Evolutionary conservation across 2,329 filamentous ascomycete species (phyloP), one percentile per base, ranked within the genome.

Genomic region (Diaporthe sp.): DNA sequence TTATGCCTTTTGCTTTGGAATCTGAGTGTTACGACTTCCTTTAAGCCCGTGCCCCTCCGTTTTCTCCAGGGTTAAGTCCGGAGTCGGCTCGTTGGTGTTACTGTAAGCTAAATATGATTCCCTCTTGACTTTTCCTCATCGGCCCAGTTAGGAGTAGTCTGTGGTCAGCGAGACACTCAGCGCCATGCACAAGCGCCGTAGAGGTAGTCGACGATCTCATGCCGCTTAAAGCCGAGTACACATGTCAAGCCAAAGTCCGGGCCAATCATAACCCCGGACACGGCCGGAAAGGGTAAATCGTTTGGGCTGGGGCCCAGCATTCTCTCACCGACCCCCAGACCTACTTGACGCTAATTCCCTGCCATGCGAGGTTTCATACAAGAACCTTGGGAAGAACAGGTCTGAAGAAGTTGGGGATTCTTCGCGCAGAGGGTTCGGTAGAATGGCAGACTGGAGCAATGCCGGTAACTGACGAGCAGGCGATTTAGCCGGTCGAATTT

Each of bases 181-280:
- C 63, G 63, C 13, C n/a, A 17, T 68, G 32, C 44, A 68, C 32
- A 39, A 68, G n/a, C 39, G 63, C 47, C 9, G 32, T 10, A 13
- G 63, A 68, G 13, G 32, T 22, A 35, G 44, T 30, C n/a, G 13
- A 39, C 39, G 12, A 17, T 9, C 6, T 8, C 32, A 3, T 53
- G 32, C 17, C 7, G 47, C 44, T 51, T 51, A 51, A 66, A 50
- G 44, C 63, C 63, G 44, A 37, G 47, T 7, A 47, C 44, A 50
- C 4, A 12, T 9, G 19, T n/a, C 22, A n/a, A n/a, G 44, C 15
- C 15, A 66, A 66, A 66, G 30, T 66, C 63, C 44, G 63, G 51
- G 44, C 63, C 63, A 66, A 66, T 66, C 63, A 66, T 5, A 51
- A 51, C 22, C 63, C 63, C 22, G 32, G 63, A 37, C 59, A 37